phyloP scores from a whole-genome alignment of 805 yeast species.

The Candida verbasci region DNA sequence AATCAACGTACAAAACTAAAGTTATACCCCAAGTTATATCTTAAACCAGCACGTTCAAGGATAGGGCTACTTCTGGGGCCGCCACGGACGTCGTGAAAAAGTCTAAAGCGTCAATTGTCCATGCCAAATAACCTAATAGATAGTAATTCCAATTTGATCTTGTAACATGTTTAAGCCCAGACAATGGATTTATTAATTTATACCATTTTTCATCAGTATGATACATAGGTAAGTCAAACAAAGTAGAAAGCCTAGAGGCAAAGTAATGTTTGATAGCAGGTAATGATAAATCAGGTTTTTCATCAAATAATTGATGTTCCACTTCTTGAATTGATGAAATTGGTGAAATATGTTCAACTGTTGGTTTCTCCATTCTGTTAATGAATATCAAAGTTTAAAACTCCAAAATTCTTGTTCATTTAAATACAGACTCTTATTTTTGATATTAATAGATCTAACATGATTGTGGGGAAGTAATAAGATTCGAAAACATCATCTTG shows the following conservation, averaged over 20 bases:
- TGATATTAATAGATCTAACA: too few species aligned
- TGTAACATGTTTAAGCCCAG: slow-evolving; percentile 21
- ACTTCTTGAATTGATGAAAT: slow-evolving; percentile 1
- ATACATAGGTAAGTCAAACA: slow-evolving; percentile 21
- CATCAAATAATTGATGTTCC: slow-evolving; percentile 9
- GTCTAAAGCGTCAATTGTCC: slow-evolving; percentile 68
- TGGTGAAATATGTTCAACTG: slow-evolving; percentile 4
- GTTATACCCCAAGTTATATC: slow-evolving; percentile 68
- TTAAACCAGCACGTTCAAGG: slow-evolving; percentile 41
- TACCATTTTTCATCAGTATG: slow-evolving; percentile 25
- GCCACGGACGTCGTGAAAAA: slow-evolving; percentile 55
- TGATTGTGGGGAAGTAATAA: too few species aligned
- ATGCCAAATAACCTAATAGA: slow-evolving; percentile 48
- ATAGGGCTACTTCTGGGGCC: slow-evolving; percentile 42
- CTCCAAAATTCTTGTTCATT: too few species aligned
- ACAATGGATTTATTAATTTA: slow-evolving; percentile 37
- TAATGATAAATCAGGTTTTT: slow-evolving; percentile 14
- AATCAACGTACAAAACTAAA: slow-evolving; percentile 39
- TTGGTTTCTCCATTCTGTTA: slow-evolving; percentile 1
- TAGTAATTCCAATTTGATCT: slow-evolving; percentile 46
- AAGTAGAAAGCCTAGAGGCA: slow-evolving; percentile 14
- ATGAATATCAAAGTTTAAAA: background rate
- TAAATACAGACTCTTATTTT: too few species aligned
- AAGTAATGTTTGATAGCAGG: slow-evolving; percentile 10
- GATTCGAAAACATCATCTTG: too few species aligned